Conservation (phyloP, 495 filamentous ascomycete genomes). For the Lentithecium fluviatile region DNA sequence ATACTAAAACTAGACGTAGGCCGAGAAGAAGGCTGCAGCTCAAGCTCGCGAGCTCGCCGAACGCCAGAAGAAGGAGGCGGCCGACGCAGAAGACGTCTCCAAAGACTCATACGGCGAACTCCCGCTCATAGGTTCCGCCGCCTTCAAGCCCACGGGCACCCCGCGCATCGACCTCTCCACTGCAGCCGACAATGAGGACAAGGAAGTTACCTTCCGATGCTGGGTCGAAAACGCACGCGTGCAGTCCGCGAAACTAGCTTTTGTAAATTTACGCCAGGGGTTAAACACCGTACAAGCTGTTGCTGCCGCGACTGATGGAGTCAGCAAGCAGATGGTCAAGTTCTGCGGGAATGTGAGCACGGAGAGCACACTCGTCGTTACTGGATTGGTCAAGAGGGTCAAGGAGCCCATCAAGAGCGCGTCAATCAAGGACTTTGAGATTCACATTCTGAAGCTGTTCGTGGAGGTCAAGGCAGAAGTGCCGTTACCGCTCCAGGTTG, state of each 20-base stretch:
- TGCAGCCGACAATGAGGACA: constrained; percentile 32
- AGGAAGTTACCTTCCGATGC: constrained; percentile 42
- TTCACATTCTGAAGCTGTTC: constrained; percentile 78
- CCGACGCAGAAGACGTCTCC: constrained; percentile 44
- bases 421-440: constrained; percentile 70
- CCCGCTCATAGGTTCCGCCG: constrained; percentile 39
- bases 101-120: constrained; percentile 47
- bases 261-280: constrained; percentile 45
- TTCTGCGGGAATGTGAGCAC: constrained; percentile 75
- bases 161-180: constrained; percentile 34
- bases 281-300: constrained; percentile 46
- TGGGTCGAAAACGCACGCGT: constrained; percentile 46
- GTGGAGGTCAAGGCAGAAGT: constrained; percentile 64
- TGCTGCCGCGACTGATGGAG: constrained; percentile 47
- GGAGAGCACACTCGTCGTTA: constrained; percentile 77
- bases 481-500: constrained; percentile 62
- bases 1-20: constrained; percentile 8
- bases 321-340: constrained; percentile 82
- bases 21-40: constrained; percentile 39
- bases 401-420: constrained; percentile 76
- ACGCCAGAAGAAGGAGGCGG: constrained; percentile 41
- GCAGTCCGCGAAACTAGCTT: constrained; percentile 48
- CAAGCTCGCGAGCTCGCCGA: constrained; percentile 40
- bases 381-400: constrained; percentile 71
- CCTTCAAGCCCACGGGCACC: constrained; percentile 35